Evolutionary conservation across 345 rosid genomes (phyloP).

Genomic region (Populus simonii): DNA sequence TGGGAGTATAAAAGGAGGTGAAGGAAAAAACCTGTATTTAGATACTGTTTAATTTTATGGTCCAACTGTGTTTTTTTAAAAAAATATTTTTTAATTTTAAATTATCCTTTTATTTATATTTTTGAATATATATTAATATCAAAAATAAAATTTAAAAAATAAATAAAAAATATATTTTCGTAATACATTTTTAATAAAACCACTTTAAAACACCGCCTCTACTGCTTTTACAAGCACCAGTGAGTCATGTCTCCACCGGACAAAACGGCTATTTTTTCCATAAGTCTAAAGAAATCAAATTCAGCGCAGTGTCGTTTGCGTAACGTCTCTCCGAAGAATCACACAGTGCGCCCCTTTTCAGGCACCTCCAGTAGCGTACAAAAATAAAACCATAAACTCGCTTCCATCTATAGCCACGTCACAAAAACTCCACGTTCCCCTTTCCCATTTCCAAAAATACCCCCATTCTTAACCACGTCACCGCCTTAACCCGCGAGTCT

Average conservation of each 20-base stretch:
- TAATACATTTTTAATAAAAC: too few relatives aligned
- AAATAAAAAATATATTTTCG: too few relatives aligned
- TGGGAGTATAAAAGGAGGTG: neutral
- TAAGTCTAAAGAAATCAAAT: neutral
- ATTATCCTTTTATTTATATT: too few relatives aligned
- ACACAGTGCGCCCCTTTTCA: neutral
- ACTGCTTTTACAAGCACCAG: too few relatives aligned
- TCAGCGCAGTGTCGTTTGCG: conserved; percentile 29
- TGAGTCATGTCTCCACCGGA: too few relatives aligned
- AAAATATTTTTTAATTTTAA: too few relatives aligned
- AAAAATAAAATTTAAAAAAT: too few relatives aligned
- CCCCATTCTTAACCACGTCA: conserved; percentile 4
- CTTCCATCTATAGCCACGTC: conserved; percentile 18
- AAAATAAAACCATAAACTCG: conserved; percentile 10
- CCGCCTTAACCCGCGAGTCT: conserved; percentile 22
- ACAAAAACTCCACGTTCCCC: neutral
- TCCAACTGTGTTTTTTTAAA: too few relatives aligned
- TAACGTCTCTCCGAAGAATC: conserved; percentile 59
- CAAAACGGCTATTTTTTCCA: conserved; percentile 16
- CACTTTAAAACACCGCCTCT: too few relatives aligned
- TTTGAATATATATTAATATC: too few relatives aligned
- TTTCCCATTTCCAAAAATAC: conserved; percentile 2
- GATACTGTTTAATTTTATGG: too few relatives aligned
- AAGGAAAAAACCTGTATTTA: too few relatives aligned
- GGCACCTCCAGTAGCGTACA: neutral